Base-by-base conservation (phyloP, 306 rosid genomes). In the Malus sylvestris region DNA sequence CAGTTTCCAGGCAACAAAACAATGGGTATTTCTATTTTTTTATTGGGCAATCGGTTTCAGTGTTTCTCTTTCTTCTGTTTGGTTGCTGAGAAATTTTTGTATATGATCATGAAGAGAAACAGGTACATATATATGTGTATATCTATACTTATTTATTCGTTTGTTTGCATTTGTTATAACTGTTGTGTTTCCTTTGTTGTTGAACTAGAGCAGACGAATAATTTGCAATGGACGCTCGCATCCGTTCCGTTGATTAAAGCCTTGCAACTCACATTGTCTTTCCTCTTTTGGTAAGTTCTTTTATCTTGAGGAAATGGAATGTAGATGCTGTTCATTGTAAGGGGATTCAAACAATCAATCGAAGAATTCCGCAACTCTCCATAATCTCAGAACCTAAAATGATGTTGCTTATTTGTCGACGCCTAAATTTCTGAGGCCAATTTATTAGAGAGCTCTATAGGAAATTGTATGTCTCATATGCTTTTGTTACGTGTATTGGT, bases 211-310 rank as follows among this genome's bases (percentile, higher is more conserved):
- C 99, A 96, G 98, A 81, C 91, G 82, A 90, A 87, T 88, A 92
- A 88, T 83, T 91, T 96, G 91, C 98, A 91, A 78, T 92, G 93
- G 97, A 78, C 93, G 32, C 93, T 96, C 3, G 83, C 98, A 27
- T 83, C 88, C 19, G 88, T 96, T 84, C 97, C 97, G n/a, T 80
- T 89, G 58, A 89, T 96, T 25, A 96, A 96, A 85, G 91, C 91
- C 69, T 80, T 96, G 84, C 99, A 96, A 84, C 97, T 96, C 78
- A 82, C 90, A 78, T 76, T 96, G 67, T 96, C 96, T 46, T 96
- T 91, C 82, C 89, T 96, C 73, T 96, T 96, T 81, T 96, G 99
- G 97, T 95, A 84, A 1, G 86, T 77, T 73, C 78, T 70, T 11
- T 23, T 12, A 27, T 68, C 46, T 58, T 64, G 19, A 10, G 77